These are phyloP conservation scores for Nicotiana undulata DNA, from an alignment of 257 asterid species.

Conservation along the genomic window DNA sequence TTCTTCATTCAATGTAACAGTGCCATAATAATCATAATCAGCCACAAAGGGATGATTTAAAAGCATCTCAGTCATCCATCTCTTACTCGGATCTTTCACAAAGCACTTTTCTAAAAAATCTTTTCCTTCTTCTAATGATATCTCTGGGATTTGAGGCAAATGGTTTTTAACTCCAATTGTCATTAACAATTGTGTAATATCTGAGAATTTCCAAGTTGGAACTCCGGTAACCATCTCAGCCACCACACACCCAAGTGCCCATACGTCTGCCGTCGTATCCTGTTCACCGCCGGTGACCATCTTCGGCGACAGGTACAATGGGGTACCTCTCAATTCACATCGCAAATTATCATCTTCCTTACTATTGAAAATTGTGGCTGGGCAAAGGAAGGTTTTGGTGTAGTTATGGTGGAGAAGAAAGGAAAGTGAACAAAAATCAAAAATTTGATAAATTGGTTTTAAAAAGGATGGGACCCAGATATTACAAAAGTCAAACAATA, in stretches of 20 bases:
- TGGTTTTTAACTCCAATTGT: constrained; percentile 55
- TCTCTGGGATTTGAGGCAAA: constrained; percentile 48
- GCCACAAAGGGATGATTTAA: constrained; percentile 57
- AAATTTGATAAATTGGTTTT: no score
- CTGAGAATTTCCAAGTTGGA: constrained; percentile 47
- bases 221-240: constrained; percentile 63
- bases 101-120: constrained; percentile 63
- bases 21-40: neutral
- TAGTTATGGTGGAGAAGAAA: no score
- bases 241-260: constrained; percentile 84
- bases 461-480: no score
- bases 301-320: constrained; percentile 92
- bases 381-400: no score
- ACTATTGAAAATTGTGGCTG: no score
- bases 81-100: constrained; percentile 39
- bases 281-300: constrained; percentile 57
- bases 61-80: constrained; percentile 99
- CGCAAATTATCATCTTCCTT: no score
- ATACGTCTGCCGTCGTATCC: constrained; percentile 61
- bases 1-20: constrained; percentile 7
- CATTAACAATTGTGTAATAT: constrained; percentile 47
- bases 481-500: no score
- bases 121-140: constrained; percentile 48
- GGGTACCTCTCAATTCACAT: constrained; percentile 77
- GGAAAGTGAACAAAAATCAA: no score